Conservation (phyloP, 306 rosid species). For the Bauhinia variegata region DNA sequence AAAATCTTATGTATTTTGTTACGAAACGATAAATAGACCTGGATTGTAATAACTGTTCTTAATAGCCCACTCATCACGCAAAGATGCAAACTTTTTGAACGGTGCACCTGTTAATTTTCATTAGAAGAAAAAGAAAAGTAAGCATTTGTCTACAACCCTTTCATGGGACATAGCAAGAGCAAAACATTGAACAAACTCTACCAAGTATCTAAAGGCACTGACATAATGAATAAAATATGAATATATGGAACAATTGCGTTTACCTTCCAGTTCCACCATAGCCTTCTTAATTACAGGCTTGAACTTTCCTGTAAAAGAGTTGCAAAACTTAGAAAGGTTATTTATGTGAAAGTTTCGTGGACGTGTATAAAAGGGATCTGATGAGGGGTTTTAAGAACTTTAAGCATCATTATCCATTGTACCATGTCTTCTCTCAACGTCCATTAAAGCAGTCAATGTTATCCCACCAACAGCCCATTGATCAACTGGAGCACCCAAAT, state of each 20-base stretch:
- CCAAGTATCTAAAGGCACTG: background rate
- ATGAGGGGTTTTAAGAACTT: background rate
- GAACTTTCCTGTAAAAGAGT: constrained; percentile 8
- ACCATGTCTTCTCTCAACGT: constrained; percentile 20
- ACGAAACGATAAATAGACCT: constrained; percentile 4
- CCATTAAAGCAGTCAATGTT: constrained; percentile 23
- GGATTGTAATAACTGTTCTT: constrained; percentile 5
- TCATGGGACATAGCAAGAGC: background rate
- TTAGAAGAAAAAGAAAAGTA: no score
- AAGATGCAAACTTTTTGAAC: constrained; percentile 12
- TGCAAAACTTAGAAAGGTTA: background rate
- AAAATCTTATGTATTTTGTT: background rate
- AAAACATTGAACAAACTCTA: background rate
- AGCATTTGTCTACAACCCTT: background rate
- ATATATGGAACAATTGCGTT: background rate
- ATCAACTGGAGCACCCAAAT: constrained; percentile 18
- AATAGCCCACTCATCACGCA: constrained; percentile 11
- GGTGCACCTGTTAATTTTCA: constrained; percentile 13
- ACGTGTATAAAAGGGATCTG: background rate
- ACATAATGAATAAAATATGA: background rate
- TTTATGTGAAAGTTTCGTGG: background rate
- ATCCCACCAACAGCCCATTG: constrained; percentile 24
- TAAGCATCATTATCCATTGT: background rate
- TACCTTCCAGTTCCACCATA: constrained; percentile 24
- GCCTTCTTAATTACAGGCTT: constrained; percentile 28